Evolutionary conservation across 345 rosid species (phyloP), one percentile per base, ranked within the genome.

Genomic region (Alliaria petiolata): DNA sequence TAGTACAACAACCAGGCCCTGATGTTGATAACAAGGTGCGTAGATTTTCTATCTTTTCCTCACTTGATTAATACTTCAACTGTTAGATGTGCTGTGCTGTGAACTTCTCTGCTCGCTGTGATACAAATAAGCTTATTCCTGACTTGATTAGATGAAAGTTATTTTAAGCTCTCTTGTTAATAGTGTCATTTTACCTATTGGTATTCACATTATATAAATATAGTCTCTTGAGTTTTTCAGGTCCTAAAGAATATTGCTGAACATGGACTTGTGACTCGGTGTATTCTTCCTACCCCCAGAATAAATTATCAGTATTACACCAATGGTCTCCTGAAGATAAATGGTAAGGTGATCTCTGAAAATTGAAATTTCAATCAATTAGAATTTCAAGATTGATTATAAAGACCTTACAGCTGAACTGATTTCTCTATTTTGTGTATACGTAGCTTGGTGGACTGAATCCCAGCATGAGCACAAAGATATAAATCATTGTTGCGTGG

Each of bases 391-490:
- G 49, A 53, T 7, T 51, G 61, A 42, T 50, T 67, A n/a, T 53
- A 72, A 13, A 8, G 3, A 42, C 65, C 11, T 35, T 17, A 60
- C 46, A 49, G 28, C 28, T 72, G 31, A 14, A 35, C 26, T 54
- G 47, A 31, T 5, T 46, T 46, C 26, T 61, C 4, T 68, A n/a
- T n/a, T n/a, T n/a, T 31, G 43, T 0, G 15, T 53, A 44, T 61
- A n/a, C 60, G 67, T 77, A 93, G 98, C 96, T n/a, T n/a, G n/a
- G n/a, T n/a, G n/a, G n/a, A n/a, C n/a, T n/a, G n/a, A n/a, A 86
- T 83, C 62, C 97, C 97, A 7, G 97, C 97, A 69, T 91, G 97
- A 4, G 95, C 93, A 72, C 97, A 91, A 14, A 91, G 91, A 76
- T 91, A 91, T 77, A 91, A 91, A 63, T 91, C 97, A 65, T 89